A percentile compares a stretch with the other conserved stretches of the same genome.
Conservation (phyloP, 1,284 basidiomycete genomes). For the Mycena sp. region DNA sequence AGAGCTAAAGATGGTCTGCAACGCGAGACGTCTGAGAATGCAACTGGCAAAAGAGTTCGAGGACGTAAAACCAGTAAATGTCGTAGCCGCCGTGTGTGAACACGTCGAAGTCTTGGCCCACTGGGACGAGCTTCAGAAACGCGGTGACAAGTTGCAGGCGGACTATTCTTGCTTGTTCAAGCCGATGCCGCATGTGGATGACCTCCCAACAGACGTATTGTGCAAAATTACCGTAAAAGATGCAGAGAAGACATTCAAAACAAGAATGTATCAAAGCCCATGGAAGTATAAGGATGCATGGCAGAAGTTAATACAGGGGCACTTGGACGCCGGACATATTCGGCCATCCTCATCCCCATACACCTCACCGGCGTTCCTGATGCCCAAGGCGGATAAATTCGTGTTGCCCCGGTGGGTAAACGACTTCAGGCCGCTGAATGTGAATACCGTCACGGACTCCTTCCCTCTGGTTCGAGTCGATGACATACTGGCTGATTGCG, state of each 20-base stretch:
- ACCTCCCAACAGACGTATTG: constrained; percentile 19
- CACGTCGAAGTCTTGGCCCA: constrained; percentile 18
- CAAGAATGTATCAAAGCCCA: constrained; percentile 28
- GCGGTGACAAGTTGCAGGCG: constrained; percentile 1
- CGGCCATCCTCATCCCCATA: constrained; percentile 37
- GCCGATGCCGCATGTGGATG: too few species aligned
- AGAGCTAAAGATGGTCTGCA: not conserved
- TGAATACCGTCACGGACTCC: constrained; percentile 46
- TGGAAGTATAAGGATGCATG: too few species aligned
- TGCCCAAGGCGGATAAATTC: constrained; percentile 47
- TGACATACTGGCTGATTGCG: too few species aligned
- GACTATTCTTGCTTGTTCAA: constrained; percentile 22
- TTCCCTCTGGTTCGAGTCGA: constrained; percentile 36
- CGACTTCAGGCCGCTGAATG: constrained; percentile 48
- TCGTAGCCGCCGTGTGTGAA: constrained; percentile 9
- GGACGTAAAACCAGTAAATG: not conserved
- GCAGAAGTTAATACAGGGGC: constrained; percentile 37
- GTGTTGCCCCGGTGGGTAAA: constrained; percentile 50
- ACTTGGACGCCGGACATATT: constrained; percentile 43
- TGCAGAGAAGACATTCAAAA: not conserved
- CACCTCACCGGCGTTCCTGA: constrained; percentile 47
- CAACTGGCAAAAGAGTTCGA: not conserved
- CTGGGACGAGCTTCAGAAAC: constrained; percentile 6
- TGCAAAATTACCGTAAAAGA: constrained; percentile 30
- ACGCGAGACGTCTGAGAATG: not conserved